Conservation (phyloP, 148 eudicot species). For the Cornus controversa region DNA sequence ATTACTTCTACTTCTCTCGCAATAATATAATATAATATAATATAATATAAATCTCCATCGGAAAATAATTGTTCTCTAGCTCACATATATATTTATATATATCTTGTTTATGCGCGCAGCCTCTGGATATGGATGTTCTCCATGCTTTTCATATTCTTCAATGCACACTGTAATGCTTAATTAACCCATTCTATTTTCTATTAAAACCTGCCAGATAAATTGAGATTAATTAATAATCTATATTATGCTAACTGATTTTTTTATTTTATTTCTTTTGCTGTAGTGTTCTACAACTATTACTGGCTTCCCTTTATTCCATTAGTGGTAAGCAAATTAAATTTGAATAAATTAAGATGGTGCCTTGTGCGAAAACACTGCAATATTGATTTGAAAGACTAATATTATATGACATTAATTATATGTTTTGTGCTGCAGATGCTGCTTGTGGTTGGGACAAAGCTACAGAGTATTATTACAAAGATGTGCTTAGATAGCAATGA, state of each 20-base stretch:
- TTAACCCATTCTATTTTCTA: not conserved
- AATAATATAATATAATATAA: not conserved
- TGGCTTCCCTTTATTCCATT: constrained; percentile 48
- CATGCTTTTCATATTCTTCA: constrained; percentile 46
- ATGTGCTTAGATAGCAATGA: constrained; percentile 39
- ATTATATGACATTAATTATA: not conserved
- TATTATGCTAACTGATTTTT: not conserved
- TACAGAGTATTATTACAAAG: constrained; percentile 38
- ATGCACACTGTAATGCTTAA: constrained; percentile 33
- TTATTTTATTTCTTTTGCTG: not conserved
- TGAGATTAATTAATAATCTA: not conserved
- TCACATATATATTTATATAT: too few species aligned
- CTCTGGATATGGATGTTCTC: constrained; percentile 43
- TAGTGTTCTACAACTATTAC: constrained; percentile 34
- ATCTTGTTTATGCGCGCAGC: constrained; percentile 19
- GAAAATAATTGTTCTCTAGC: not conserved
- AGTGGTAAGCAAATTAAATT: constrained; percentile 24
- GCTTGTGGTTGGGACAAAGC: constrained; percentile 43
- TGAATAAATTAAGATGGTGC: not conserved
- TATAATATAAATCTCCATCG: too few species aligned
- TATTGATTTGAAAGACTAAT: not conserved
- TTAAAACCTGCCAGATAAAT: not conserved
- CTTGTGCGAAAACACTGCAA: too few species aligned
- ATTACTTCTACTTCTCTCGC: not conserved
- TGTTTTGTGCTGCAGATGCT: constrained; percentile 26